Evolutionary conservation across 768 basidiomycete genomes (phyloP), one percentile per base, ranked within the genome.

Genomic region (Amanita exitialis): DNA sequence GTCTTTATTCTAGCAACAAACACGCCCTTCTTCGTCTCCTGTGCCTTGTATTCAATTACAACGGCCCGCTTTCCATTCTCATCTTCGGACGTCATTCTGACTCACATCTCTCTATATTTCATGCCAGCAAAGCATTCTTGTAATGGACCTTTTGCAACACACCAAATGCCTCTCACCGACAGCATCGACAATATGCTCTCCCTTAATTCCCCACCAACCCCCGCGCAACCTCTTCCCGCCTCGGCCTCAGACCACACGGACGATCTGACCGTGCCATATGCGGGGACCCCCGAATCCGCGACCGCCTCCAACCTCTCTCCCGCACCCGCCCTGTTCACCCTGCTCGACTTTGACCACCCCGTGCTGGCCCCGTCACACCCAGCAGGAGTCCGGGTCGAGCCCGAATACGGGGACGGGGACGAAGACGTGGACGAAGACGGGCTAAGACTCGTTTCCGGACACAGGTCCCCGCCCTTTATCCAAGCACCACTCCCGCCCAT

Each of bases 391-490:
- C 32, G 32, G 32, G 48, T 49, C 27, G 38, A 41, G 12, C n/a
- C 23, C 10, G 48, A 49, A 16, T 36, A 49, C 34, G 37, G 20
- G 10, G 10, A 32, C 32, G 32, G 32, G 4, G 12, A 13, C 4
- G 32, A 12, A 1, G 32, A 32, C 32, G 12, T 32, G 12, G 13
- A 32, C 13, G 32, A 32, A 12, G 0, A 32, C 2, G 32, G 32
- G 32, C 32, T 32, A 4, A 32, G 32, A 32, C 20, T 49, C 6
- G 12, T 16, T n/a, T 28, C 42, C 27, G n/a, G 9, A 6, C 57
- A 60, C 42, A 57, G 61, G 15, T 65, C 64, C 7, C 64, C 64
- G 4, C 66, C 66, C 8, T 66, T 64, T 53, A 56, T 60, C 27
- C 62, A 63, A 52, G 64, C 64, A 0, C 49, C 49, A 8, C 56